phyloP scores from a whole-genome alignment of 106 monocot genomes.

The Dendrobium chrysotoxum region DNA sequence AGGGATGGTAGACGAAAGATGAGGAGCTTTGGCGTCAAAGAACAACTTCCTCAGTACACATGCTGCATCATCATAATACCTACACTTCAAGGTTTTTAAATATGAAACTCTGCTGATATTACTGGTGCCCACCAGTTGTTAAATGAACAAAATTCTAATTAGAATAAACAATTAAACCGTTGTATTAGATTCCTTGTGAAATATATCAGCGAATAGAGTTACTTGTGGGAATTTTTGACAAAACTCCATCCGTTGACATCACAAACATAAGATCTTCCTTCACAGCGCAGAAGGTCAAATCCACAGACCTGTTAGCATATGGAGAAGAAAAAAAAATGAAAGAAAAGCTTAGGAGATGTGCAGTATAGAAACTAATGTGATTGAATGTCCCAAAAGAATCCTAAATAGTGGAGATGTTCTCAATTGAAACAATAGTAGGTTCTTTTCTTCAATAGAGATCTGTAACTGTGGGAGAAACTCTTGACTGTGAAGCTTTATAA shows the following conservation, averaged over 20 bases:
- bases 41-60: conserved; percentile 96
- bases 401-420: neutral
- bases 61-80: conserved; percentile 99
- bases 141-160: neutral
- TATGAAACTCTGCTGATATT: neutral
- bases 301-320: conserved; percentile 74
- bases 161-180: neutral
- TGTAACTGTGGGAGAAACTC: neutral
- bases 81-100: conserved; percentile 15
- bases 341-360: neutral
- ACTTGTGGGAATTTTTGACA: conserved; percentile 99
- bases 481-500: neutral
- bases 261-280: conserved; percentile 98
- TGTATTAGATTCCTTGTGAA: neutral
- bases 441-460: neutral
- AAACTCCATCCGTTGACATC: conserved; percentile 99
- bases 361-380: neutral
- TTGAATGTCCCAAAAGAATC: neutral
- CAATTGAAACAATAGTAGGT: neutral
- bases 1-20: conserved; percentile 89
- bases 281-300: conserved; percentile 91
- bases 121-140: neutral
- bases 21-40: conserved; percentile 98
- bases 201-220: conserved; percentile 17
- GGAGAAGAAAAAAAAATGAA: neutral